These are phyloP conservation scores for Pestalotiopsis sp. DNA, from an alignment of 2,329 filamentous ascomycete species.

Conservation along the genomic window DNA sequence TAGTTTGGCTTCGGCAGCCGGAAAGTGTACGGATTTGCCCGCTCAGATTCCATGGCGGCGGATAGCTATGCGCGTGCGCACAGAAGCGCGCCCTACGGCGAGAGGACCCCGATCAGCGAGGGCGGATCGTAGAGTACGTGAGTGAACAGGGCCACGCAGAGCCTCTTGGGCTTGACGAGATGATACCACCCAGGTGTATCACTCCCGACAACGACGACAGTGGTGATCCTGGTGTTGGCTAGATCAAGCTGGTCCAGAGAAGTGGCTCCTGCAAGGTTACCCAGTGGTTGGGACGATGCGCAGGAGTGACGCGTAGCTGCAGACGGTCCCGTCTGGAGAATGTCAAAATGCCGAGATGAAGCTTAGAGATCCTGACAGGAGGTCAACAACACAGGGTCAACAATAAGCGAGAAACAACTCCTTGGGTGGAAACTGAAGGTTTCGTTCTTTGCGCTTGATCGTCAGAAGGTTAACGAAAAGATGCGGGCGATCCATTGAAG, in stretches of 20 bases:
- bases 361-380: neutral
- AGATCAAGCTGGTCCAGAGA: neutral
- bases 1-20: slow-evolving; percentile 63
- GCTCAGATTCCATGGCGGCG: neutral
- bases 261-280: neutral
- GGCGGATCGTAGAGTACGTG: neutral
- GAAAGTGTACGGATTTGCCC: slow-evolving; percentile 28
- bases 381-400: neutral
- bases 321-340: neutral
- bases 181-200: neutral
- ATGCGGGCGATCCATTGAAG: neutral
- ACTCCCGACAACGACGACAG: neutral
- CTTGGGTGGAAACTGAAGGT: neutral
- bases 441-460: neutral
- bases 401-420: neutral
- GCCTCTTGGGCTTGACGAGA: neutral
- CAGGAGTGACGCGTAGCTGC: neutral
- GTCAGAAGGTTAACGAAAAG: neutral
- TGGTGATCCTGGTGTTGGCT: neutral
- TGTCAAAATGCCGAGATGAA: neutral
- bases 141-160: neutral
- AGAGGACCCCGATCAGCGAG: neutral
- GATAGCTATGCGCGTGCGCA: neutral
- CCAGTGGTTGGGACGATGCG: neutral
- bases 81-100: neutral